Evolutionary conservation across 2,329 filamentous ascomycete genomes (phyloP).

Genomic region (Trichoderma polysporum): DNA sequence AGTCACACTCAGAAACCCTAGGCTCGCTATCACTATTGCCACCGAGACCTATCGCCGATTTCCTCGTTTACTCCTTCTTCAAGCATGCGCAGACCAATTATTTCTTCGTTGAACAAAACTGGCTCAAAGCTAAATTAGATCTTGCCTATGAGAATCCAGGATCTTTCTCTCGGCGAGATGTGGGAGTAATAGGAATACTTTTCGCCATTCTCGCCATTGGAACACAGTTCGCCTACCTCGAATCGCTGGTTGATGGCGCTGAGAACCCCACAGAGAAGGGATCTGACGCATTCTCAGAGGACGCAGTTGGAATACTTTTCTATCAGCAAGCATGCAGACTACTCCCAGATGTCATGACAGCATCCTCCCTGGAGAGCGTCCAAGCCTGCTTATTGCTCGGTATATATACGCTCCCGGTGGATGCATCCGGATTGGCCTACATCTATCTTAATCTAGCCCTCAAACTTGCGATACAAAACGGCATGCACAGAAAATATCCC

Average conservation of each 20-base stretch:
- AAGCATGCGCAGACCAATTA: slow-evolving; percentile 49
- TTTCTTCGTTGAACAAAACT: slow-evolving; percentile 47
- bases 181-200: slow-evolving; percentile 45
- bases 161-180: slow-evolving; percentile 40
- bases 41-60: slow-evolving; percentile 47
- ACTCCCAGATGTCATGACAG: slow-evolving; percentile 56
- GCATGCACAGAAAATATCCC: slow-evolving; percentile 55
- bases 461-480: slow-evolving; percentile 59
- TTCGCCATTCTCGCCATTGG: slow-evolving; percentile 51
- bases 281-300: slow-evolving; percentile 42
- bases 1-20: slow-evolving; percentile 41
- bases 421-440: slow-evolving; percentile 56
- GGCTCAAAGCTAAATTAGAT: slow-evolving; percentile 44
- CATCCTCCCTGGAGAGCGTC: slow-evolving; percentile 56
- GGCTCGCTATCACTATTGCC: slow-evolving; percentile 43
- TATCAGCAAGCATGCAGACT: slow-evolving; percentile 56
- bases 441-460: slow-evolving; percentile 57
- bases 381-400: slow-evolving; percentile 58
- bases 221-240: slow-evolving; percentile 51
- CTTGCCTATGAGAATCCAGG: slow-evolving; percentile 42
- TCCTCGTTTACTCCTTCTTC: slow-evolving; percentile 48
- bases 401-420: slow-evolving; percentile 54
- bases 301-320: slow-evolving; percentile 55
- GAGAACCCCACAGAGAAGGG: slow-evolving; percentile 24
- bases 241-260: slow-evolving; percentile 29